Evolutionary conservation across 257 asterid genomes (phyloP).

Genomic region (Solanum arcanum): DNA sequence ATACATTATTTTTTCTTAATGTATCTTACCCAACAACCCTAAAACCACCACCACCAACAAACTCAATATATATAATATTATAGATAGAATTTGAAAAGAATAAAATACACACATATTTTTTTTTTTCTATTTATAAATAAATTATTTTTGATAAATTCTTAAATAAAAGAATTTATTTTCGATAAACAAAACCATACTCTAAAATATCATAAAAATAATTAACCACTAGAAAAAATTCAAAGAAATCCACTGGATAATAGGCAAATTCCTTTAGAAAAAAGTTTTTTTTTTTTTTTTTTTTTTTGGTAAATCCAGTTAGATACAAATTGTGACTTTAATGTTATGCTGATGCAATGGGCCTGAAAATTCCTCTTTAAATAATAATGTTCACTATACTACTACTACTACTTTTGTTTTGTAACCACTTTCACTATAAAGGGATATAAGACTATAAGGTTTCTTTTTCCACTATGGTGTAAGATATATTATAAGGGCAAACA

Average conservation of each 20-base stretch:
- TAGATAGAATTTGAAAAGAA: no score
- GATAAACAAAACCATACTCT: not conserved
- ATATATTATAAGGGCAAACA: slow-evolving; percentile 19
- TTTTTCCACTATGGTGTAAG: slow-evolving; percentile 3
- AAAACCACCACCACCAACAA: not conserved
- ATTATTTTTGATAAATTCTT: not conserved
- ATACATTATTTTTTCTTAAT: no score
- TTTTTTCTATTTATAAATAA: no score
- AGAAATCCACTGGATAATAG: not conserved
- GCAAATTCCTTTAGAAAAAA: not conserved
- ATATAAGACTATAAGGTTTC: slow-evolving; percentile 4
- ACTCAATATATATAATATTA: no score
- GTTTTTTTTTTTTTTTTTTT: not conserved
- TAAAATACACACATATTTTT: not conserved
- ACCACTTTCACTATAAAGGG: slow-evolving; percentile 13
- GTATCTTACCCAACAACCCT: not conserved
- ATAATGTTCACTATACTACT: not conserved
- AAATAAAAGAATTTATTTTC: not conserved
- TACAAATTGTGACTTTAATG: slow-evolving; percentile 12
- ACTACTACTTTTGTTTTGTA: not conserved
- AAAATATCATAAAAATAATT: not conserved
- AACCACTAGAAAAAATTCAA: not conserved
- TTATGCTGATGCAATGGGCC: slow-evolving; percentile 1
- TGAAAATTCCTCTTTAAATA: not conserved
- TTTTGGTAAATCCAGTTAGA: not conserved